Evolutionary conservation across 202 grass and related monocot genomes (phyloP), one percentile per base, ranked within the genome.

Genomic region (Setaria viridis): DNA sequence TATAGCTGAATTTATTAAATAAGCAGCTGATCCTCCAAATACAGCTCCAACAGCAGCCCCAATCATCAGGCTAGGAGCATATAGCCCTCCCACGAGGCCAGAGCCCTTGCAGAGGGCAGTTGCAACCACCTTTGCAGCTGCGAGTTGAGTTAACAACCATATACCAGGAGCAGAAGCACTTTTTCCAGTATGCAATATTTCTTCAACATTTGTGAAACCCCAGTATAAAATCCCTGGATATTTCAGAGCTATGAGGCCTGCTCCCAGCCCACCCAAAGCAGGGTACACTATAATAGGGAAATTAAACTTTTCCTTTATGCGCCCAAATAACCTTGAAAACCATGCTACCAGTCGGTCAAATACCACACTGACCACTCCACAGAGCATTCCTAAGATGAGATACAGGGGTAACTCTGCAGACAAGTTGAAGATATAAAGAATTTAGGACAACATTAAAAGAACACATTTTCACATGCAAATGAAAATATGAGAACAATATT

Each of bases 151-250:
- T 84, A 98, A 90, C 58, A 98, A 62, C 93, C 89, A 98, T 56
- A 98, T 98, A 76, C 91, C 95, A 77, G 93, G 93, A 88, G 92
- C 95, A 72, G 91, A 93, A 70, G 95, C 95, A 86, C 88, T 98
- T 87, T 98, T 94, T 48, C 92, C 95, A 62, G 95, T 95, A 82
- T 95, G 89, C 76, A 95, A 53, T 72, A 98, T 98, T 91, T 98
- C 95, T 74, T 95, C 95, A 80, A 95, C 95, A 85, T 98, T 98
- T 67, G 93, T 98, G 80, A 98, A 95, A 84, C 93, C 95, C 95
- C 95, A 98, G 80, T 95, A 98, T 67, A 95, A 74, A 88, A 95
- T 95, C 46, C 93, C 93, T 69, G 95, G 95, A 92, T 98, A 98
- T 80, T 91, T 98, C 53, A 98, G 85, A 88, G 95, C 93, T 85